Evolutionary conservation across 2,329 filamentous ascomycete genomes (phyloP).

Genomic region (Fusarium sp.): DNA sequence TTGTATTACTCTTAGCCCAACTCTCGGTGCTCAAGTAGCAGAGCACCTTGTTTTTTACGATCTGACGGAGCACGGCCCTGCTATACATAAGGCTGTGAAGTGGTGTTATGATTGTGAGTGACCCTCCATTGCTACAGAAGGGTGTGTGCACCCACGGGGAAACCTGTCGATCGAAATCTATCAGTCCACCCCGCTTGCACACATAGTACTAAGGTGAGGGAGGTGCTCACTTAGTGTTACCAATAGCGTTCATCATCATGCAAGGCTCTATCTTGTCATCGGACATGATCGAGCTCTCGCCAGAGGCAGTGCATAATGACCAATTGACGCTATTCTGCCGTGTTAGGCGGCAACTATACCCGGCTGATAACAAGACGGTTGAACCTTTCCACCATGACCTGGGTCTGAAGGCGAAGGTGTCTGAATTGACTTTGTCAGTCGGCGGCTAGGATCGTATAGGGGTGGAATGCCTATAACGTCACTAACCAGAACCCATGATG

Average conservation of each 20-base stretch:
- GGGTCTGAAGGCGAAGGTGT: conserved; percentile 22
- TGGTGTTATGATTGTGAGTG: conserved; percentile 7
- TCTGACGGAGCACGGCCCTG: neutral
- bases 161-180: conserved; percentile 17
- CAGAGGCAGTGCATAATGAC: neutral
- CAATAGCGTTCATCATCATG: conserved; percentile 20
- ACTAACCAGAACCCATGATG: neutral
- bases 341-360: conserved; percentile 31
- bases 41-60: neutral
- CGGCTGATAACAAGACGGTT: conserved; percentile 6
- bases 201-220: neutral
- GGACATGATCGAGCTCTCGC: neutral
- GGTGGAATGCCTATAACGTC: conserved; percentile 10
- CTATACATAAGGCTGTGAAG: neutral
- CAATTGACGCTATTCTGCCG: conserved; percentile 12
- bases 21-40: neutral
- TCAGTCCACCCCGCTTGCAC: neutral
- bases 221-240: conserved; percentile 10
- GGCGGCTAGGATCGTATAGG: conserved; percentile 13
- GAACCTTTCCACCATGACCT: conserved; percentile 18
- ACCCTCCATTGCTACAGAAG: neutral
- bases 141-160: neutral
- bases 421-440: conserved; percentile 23
- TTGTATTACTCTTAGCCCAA: neutral
- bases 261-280: conserved; percentile 26